A percentile compares a stretch with the other conserved stretches of the same genome.
These are phyloP conservation scores for Aplosporella prunicola DNA, from an alignment of 2,329 filamentous ascomycete genomes.

Conservation along the genomic window DNA sequence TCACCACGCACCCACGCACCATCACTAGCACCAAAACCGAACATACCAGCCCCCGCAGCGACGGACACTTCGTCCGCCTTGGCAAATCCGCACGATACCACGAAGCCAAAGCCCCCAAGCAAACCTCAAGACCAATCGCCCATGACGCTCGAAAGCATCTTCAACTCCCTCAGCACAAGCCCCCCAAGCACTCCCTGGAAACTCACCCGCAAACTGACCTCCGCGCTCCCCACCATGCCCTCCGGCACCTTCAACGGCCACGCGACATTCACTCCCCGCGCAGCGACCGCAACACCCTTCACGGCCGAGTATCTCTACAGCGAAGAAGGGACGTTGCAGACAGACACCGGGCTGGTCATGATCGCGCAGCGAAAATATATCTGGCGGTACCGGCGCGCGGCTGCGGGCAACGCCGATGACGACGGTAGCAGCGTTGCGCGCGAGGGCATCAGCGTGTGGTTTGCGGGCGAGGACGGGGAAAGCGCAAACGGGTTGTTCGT, in stretches of 20 bases:
- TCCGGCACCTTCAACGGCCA: conserved; percentile 57
- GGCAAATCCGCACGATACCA: neutral
- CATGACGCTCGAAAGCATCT: neutral
- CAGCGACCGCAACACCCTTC: conserved; percentile 35
- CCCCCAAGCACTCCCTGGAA: conserved; percentile 48
- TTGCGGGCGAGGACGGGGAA: conserved; percentile 49
- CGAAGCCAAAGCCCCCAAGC: neutral
- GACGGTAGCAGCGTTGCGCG: conserved; percentile 25
- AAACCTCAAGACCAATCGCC: no score
- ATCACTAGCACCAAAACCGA: neutral
- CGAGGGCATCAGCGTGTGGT: conserved; percentile 56
- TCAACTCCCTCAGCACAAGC: neutral
- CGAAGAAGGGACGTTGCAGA: conserved; percentile 56
- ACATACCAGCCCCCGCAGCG: neutral
- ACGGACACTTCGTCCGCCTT: neutral
- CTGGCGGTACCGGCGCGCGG: conserved; percentile 50
- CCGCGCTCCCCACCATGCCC: conserved; percentile 50
- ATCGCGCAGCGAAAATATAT: conserved; percentile 57
- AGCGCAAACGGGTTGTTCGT: conserved; percentile 68
- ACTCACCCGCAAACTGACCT: conserved; percentile 49
- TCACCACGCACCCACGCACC: neutral
- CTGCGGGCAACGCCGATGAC: neutral
- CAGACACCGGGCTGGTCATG: conserved; percentile 46
- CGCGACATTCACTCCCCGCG: conserved; percentile 53
- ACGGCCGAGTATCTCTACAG: conserved; percentile 54